phyloP scores from a whole-genome alignment of 768 basidiomycete genomes.

The Leccinum variicolor region DNA sequence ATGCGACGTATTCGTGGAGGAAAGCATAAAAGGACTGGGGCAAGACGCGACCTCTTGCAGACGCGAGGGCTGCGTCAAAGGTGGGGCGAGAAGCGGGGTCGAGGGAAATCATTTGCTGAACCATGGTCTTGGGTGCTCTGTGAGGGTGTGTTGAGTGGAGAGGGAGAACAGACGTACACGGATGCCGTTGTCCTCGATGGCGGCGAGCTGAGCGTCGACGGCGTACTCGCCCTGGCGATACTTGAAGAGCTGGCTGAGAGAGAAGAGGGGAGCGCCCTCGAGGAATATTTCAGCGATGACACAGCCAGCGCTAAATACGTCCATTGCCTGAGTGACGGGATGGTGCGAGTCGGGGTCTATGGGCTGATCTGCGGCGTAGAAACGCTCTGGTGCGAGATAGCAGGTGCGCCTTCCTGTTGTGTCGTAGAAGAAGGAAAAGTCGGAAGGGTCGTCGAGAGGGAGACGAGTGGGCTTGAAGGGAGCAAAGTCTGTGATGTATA shows the following conservation, averaged over 20 bases:
- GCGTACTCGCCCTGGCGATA: conserved; percentile 84
- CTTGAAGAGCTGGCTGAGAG: conserved; percentile 91
- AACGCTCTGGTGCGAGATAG: conserved; percentile 94
- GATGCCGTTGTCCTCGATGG: conserved; percentile 79
- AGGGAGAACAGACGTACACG: conserved; percentile 50
- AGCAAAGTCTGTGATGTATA: conserved; percentile 94
- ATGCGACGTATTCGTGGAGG: conserved; percentile 83
- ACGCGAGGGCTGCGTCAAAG: conserved; percentile 76
- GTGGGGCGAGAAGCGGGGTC: conserved; percentile 75
- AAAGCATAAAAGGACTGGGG: conserved; percentile 95
- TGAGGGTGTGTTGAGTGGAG: background rate
- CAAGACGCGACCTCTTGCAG: conserved; percentile 74
- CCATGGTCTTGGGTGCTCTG: conserved; percentile 58
- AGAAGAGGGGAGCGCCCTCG: conserved; percentile 91
- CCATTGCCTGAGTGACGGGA: conserved; percentile 93
- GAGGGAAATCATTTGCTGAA: conserved; percentile 86
- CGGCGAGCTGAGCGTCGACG: conserved; percentile 65
- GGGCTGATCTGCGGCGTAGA: conserved; percentile 75
- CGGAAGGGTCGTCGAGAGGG: conserved; percentile 93
- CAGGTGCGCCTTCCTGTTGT: conserved; percentile 91
- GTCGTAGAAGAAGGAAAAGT: conserved; percentile 98
- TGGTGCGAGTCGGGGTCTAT: conserved; percentile 57
- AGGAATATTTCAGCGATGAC: conserved; percentile 95
- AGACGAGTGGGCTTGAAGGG: conserved; percentile 93
- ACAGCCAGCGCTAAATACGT: conserved; percentile 93